phyloP scores from a whole-genome alignment of 2,329 filamentous ascomycete genomes.

The Aspergillus amoenus region DNA sequence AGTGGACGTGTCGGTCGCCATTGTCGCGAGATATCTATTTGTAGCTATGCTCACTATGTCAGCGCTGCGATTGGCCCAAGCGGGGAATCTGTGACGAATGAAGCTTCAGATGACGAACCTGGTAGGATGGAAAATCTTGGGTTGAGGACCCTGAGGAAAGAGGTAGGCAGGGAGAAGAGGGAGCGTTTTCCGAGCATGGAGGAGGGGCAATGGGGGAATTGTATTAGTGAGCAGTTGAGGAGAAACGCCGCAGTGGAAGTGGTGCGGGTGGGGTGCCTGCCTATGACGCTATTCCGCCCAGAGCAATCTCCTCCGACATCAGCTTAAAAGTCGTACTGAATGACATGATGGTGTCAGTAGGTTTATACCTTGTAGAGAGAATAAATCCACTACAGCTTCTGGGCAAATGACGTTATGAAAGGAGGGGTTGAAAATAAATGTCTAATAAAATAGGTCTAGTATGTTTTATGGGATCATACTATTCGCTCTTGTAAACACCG shows the following conservation, averaged over 20 bases:
- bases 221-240: constrained; percentile 12
- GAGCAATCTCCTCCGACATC: constrained; percentile 2
- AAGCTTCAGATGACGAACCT: constrained; percentile 14
- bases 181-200: constrained; percentile 24
- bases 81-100: not conserved
- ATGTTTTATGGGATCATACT: too few species aligned
- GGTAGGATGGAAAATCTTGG: constrained; percentile 20
- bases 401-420: too few species aligned
- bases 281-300: constrained; percentile 19
- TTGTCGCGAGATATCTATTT: constrained; percentile 46
- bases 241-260: constrained; percentile 6
- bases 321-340: too few species aligned
- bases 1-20: constrained; percentile 58
- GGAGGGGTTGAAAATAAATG: too few species aligned
- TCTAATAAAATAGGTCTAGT: too few species aligned
- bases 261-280: constrained; percentile 12
- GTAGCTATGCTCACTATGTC: constrained; percentile 8
- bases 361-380: too few species aligned
- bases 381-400: too few species aligned
- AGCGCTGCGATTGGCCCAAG: constrained; percentile 1
- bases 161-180: constrained; percentile 16
- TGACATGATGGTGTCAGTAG: too few species aligned
- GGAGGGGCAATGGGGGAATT: constrained; percentile 13
- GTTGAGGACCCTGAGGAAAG: constrained; percentile 26
- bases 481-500: too few species aligned